Percentiles rank a stretch among this genome's conserved stretches.
Evolutionary conservation across 768 basidiomycete species (phyloP).

Genomic region (Panellus pusillus): DNA sequence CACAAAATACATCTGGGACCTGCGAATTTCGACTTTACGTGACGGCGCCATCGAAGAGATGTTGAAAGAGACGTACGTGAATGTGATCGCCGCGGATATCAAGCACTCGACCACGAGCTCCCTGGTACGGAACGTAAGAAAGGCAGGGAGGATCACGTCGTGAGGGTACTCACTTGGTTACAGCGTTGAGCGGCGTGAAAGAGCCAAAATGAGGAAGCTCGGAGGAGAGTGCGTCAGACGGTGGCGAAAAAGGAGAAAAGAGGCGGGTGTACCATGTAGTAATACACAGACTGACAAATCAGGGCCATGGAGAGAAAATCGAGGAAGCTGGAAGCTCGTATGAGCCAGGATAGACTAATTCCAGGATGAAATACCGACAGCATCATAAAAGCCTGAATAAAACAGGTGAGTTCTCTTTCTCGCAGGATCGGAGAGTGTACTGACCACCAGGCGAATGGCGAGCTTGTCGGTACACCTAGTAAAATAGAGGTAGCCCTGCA

Average conservation of each 20-base stretch:
- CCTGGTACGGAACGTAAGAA: conserved; percentile 19
- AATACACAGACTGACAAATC: conserved; percentile 44
- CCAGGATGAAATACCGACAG: background rate
- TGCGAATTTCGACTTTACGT: conserved; percentile 12
- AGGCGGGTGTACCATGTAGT: conserved; percentile 37
- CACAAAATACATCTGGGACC: conserved; percentile 47
- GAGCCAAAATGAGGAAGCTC: conserved; percentile 48
- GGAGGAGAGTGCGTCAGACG: background rate
- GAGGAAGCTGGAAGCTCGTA: conserved; percentile 23
- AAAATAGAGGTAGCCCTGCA: conserved; percentile 20
- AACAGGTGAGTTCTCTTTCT: background rate
- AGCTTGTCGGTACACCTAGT: conserved; percentile 20
- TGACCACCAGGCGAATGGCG: conserved; percentile 7
- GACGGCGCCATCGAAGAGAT: background rate
- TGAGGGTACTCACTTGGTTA: conserved; percentile 35
- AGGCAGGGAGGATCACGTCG: background rate
- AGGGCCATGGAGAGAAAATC: conserved; percentile 41
- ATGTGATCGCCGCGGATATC: conserved; percentile 41
- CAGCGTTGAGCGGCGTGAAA: conserved; percentile 33
- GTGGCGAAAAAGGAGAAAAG: background rate
- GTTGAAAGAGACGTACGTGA: conserved; percentile 32
- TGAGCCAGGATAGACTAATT: background rate
- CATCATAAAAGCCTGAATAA: conserved; percentile 15
- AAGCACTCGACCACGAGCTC: conserved; percentile 44
- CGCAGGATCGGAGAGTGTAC: background rate